phyloP scores from a whole-genome alignment of 805 yeast species.

The Middelhovenomyces tepae region DNA sequence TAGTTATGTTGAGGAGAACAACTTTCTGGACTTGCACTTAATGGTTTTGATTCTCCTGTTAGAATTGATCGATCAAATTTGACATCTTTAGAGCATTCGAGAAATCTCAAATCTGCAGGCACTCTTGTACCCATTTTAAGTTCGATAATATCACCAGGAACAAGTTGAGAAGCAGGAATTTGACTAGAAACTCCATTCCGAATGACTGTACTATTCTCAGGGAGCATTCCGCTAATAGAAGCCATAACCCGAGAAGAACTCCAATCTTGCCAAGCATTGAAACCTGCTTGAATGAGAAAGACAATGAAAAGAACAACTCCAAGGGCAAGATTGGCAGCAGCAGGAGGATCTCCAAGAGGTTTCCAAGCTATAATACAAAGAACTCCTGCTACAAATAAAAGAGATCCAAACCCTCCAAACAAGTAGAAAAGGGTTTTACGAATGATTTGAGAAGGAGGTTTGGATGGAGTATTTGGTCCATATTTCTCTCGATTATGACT shows the following conservation, averaged over 20 bases:
- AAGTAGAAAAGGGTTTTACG: constrained; percentile 31
- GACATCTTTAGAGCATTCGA: constrained; percentile 29
- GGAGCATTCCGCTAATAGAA: constrained; percentile 37
- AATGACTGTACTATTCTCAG: constrained; percentile 28
- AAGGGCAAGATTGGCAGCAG: constrained; percentile 33
- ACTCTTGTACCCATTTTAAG: constrained; percentile 34
- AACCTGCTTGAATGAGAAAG: constrained; percentile 33
- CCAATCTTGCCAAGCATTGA: constrained; percentile 39
- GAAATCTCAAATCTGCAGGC: constrained; percentile 39
- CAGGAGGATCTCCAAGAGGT: constrained; percentile 41
- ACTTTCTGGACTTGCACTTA: constrained; percentile 28
- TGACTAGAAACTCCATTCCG: constrained; percentile 27
- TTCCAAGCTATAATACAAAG: constrained; percentile 37
- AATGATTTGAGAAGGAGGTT: constrained; percentile 29
- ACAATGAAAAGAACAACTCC: constrained; percentile 34
- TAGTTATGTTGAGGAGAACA: constrained; percentile 31
- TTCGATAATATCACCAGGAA: constrained; percentile 40
- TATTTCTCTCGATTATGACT: constrained; percentile 15
- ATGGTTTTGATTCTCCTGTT: constrained; percentile 40
- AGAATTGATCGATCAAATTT: constrained; percentile 37
- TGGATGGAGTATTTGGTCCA: constrained; percentile 33
- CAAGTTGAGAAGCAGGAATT: constrained; percentile 25
- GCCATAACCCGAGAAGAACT: constrained; percentile 40
- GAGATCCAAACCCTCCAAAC: constrained; percentile 40
- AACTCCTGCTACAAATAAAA: constrained; percentile 34